Conservation (phyloP, 768 basidiomycete genomes). For the Scleroderma citrinum region DNA sequence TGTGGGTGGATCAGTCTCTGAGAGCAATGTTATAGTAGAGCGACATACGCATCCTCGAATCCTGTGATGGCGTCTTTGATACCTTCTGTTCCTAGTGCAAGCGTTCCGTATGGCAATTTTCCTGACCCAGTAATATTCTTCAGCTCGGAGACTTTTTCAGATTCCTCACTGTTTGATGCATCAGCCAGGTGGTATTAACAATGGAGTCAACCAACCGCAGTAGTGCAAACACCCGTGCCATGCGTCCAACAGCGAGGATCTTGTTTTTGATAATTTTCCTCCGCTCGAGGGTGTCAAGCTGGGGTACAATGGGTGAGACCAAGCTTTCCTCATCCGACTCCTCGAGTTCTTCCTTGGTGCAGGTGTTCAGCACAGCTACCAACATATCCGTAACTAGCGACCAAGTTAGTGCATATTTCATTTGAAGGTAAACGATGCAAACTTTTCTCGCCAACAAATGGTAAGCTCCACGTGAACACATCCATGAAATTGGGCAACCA, state of each 20-base stretch:
- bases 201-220: conserved; percentile 68
- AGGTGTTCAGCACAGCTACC: conserved; percentile 92
- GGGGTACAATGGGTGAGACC: conserved; percentile 30
- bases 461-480: conserved; percentile 97
- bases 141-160: conserved; percentile 94
- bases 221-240: conserved; percentile 93
- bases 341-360: conserved; percentile 93
- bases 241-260: conserved; percentile 94
- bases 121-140: conserved; percentile 80
- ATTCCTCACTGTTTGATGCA: conserved; percentile 70
- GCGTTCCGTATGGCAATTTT: conserved; percentile 74
- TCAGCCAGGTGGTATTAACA: background rate
- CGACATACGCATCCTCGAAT: conserved; percentile 91
- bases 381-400: conserved; percentile 93
- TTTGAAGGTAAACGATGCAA: conserved; percentile 13
- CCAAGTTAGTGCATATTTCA: background rate
- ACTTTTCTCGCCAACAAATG: conserved; percentile 99
- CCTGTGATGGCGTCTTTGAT: conserved; percentile 91
- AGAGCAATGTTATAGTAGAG: background rate
- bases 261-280: conserved; percentile 95
- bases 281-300: conserved; percentile 59
- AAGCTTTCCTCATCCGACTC: conserved; percentile 52
- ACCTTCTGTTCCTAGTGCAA: conserved; percentile 86
- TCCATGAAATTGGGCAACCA: conserved; percentile 99
- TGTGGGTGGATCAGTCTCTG: conserved; percentile 23